Evolutionary conservation across 108 stramenopile genomes (phyloP).

Genomic region (Chaetoceros muelleri): DNA sequence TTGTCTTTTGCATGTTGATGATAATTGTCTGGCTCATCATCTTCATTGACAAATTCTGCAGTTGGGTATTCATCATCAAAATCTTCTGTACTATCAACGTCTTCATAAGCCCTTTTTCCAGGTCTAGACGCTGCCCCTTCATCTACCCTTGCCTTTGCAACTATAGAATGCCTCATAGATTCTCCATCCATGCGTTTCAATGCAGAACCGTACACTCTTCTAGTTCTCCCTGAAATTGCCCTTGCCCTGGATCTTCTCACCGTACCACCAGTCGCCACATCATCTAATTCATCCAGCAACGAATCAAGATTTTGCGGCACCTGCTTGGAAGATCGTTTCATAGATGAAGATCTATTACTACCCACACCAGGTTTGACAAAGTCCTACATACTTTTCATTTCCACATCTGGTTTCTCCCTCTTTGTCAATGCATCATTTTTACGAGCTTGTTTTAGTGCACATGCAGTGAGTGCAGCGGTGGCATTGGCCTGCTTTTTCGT

Average conservation of each 20-base stretch:
- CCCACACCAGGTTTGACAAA: constrained; percentile 51
- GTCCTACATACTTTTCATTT: constrained; percentile 58
- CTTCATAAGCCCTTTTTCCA: constrained; percentile 13
- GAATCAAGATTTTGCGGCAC: not conserved
- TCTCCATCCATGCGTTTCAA: too few relatives aligned
- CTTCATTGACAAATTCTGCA: too few relatives aligned
- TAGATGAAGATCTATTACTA: constrained; percentile 11
- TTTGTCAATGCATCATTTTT: constrained; percentile 26
- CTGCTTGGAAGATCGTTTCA: constrained; percentile 1
- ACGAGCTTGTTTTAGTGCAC: constrained; percentile 56
- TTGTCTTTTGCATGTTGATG: too few relatives aligned
- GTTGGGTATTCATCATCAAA: constrained; percentile 2
- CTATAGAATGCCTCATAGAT: too few relatives aligned
- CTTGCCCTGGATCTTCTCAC: constrained; percentile 8
- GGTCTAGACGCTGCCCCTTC: constrained; percentile 5
- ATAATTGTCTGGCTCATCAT: too few relatives aligned
- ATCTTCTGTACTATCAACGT: too few relatives aligned
- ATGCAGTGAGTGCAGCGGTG: constrained; percentile 41
- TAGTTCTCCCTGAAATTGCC: not conserved
- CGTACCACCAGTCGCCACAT: constrained; percentile 28
- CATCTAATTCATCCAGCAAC: constrained; percentile 42
- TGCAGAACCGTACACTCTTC: not conserved
- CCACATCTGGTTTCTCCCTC: constrained; percentile 6
- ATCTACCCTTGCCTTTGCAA: too few relatives aligned
- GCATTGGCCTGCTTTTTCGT: constrained; percentile 15